Base-by-base conservation (phyloP, 2,329 filamentous ascomycete genomes). In the Penicillium sp. region DNA sequence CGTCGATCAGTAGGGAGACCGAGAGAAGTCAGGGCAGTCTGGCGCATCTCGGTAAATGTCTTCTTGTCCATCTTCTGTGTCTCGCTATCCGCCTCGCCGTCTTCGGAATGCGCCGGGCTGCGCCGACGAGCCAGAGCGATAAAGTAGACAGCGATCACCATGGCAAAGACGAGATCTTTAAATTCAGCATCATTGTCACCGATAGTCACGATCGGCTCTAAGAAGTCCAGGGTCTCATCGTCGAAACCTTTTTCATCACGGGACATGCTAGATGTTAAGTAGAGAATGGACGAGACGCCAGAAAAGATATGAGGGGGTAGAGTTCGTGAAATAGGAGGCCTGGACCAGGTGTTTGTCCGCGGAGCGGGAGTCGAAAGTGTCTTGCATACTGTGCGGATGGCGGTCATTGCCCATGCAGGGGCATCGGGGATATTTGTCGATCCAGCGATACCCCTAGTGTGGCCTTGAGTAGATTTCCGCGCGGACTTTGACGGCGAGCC, bases 291-390 rank as follows among this genome's bases (percentile, higher is more conserved):
- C 22, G 73, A 84, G 42, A 89, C 76, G 1, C 87, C 89, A 0
- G 87, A 84, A 40, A 87, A 79, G 0, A 94, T 78, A 44, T 89
- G 86, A 0, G 86, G 85, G 0, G 80, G 81, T 3, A 89, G 77
- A 3, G 73, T 75, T 23, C 63, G 56, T 1, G 69, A 70, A 3
- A 71, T 64, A 7, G 66, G 61, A 18, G 65, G 66, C 7, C 67
- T 62, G 8, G 67, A 69, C 60, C 60, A 64, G 18, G 63, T 59
- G 24, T 59, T 66, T 46, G 63, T 66, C 13, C 63, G 59, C 6
- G 67, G 62, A 26, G 68, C 64, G 6, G 78, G 75, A 0, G 82
- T 79, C 1, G 76, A 74, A 8, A 88, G 74, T 20, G 78, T 75
- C 31, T 75, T 76, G 63, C 85, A 85, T 9, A 94, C 67, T 47